These are phyloP conservation scores for Arthrobotrys entomopaga DNA, from an alignment of 2,329 filamentous ascomycete genomes.

Conservation along the genomic window DNA sequence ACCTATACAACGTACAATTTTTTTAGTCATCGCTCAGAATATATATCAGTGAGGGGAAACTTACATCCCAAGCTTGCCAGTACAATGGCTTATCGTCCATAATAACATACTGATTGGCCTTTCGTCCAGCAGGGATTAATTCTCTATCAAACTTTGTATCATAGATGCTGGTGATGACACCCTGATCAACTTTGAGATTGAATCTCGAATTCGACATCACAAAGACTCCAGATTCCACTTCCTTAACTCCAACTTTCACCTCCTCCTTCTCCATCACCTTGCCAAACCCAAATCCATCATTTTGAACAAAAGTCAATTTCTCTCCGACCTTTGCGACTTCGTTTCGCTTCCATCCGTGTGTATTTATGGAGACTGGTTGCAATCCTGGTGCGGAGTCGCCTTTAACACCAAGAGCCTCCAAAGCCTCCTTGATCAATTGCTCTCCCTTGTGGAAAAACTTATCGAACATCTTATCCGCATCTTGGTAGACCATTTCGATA, in stretches of 20 bases:
- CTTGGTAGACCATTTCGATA: slow-evolving; percentile 98
- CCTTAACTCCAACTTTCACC: slow-evolving; percentile 67
- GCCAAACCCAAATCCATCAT: slow-evolving; percentile 44
- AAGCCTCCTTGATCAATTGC: slow-evolving; percentile 75
- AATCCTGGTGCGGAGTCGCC: slow-evolving; percentile 63
- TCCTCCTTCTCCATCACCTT: slow-evolving; percentile 30
- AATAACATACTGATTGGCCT: slow-evolving; percentile 90
- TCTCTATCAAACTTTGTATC: slow-evolving; percentile 80
- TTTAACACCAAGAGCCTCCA: slow-evolving; percentile 73
- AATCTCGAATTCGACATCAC: slow-evolving; percentile 82
- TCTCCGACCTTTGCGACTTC: slow-evolving; percentile 73
- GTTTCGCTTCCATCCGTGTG: slow-evolving; percentile 83
- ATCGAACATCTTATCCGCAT: slow-evolving; percentile 88
- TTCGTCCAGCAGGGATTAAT: slow-evolving; percentile 76
- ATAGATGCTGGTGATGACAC: slow-evolving; percentile 83
- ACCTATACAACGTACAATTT: slow-evolving; percentile 92
- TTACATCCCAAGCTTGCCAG: slow-evolving; percentile 58
- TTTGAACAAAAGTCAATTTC: slow-evolving; percentile 43
- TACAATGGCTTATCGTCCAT: slow-evolving; percentile 81
- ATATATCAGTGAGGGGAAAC: slow-evolving; percentile 71
- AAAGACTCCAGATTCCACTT: slow-evolving; percentile 72
- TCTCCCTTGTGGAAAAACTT: slow-evolving; percentile 81
- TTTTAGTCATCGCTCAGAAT: neutral
- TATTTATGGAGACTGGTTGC: slow-evolving; percentile 77
- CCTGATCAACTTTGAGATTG: slow-evolving; percentile 75